A percentile compares a stretch with the other conserved stretches of the same genome.
These are phyloP conservation scores for Rhodotorula babjevae DNA, from an alignment of 768 basidiomycete species.

Conservation along the genomic window DNA sequence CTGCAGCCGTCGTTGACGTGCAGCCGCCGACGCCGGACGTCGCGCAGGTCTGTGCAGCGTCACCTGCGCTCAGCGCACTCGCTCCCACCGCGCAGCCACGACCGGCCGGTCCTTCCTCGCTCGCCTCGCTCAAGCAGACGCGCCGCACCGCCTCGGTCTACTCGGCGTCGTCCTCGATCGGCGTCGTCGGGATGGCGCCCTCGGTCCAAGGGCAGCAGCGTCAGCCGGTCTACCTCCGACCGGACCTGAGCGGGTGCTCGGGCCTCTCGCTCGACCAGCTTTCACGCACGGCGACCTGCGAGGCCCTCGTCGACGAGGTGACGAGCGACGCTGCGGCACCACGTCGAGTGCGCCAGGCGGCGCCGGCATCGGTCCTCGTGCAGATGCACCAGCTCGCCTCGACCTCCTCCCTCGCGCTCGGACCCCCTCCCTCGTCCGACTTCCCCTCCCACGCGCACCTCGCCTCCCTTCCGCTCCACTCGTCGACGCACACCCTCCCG, in stretches of 20 bases:
- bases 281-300: background rate
- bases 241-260: background rate
- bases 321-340: background rate
- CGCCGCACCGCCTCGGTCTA: slow-evolving; percentile 17
- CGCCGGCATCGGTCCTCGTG: background rate
- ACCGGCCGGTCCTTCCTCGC: background rate
- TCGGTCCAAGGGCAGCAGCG: background rate
- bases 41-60: too few species aligned
- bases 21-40: background rate
- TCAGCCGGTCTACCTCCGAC: background rate
- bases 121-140: background rate
- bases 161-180: background rate
- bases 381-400: background rate
- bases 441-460: background rate
- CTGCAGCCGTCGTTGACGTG: background rate
- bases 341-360: background rate
- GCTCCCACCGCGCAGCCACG: background rate
- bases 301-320: background rate
- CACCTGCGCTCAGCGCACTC: too few species aligned
- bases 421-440: background rate
- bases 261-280: slow-evolving; percentile 1
- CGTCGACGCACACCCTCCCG: background rate
- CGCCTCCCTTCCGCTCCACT: slow-evolving; percentile 4
- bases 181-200: background rate
- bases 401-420: background rate